phyloP scores from a whole-genome alignment of 768 basidiomycete species.

The Trametes cubensis region DNA sequence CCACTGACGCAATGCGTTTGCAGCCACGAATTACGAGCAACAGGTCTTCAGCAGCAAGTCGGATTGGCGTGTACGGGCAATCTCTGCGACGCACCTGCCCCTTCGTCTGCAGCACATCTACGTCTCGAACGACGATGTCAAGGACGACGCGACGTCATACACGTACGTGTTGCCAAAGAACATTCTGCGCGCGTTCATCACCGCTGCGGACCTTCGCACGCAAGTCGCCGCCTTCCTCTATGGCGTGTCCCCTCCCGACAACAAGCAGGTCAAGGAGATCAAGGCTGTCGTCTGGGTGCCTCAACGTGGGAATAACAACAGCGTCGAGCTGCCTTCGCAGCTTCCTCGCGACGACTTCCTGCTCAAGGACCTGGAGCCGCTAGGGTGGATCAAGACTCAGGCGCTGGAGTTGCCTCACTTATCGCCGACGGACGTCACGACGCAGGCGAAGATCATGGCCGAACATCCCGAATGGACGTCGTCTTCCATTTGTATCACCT shows the following conservation, averaged over 20 bases:
- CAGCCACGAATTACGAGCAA: constrained; percentile 96
- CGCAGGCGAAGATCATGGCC: constrained; percentile 96
- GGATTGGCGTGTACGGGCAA: constrained; percentile 98
- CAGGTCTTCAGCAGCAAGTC: constrained; percentile 99
- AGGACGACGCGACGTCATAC: constrained; percentile 92
- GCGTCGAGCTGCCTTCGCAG: constrained; percentile 86
- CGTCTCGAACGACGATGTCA: constrained; percentile 98
- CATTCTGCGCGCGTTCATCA: constrained; percentile 89
- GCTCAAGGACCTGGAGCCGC: constrained; percentile 90
- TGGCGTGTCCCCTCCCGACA: constrained; percentile 90
- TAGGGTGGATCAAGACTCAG: constrained; percentile 98
- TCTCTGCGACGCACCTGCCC: constrained; percentile 94
- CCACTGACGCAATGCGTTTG: constrained; percentile 3
- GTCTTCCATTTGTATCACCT: constrained; percentile 89
- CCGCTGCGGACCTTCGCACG: constrained; percentile 90
- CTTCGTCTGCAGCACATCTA: constrained; percentile 98
- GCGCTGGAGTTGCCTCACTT: constrained; percentile 90
- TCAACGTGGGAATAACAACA: constrained; percentile 94
- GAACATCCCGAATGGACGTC: constrained; percentile 95
- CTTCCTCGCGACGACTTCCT: constrained; percentile 95
- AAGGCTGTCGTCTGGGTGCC: constrained; percentile 98
- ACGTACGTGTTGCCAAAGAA: constrained; percentile 99
- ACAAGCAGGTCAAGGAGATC: constrained; percentile 98
- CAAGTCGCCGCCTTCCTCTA: constrained; percentile 95
- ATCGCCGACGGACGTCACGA: constrained; percentile 89